phyloP scores from a whole-genome alignment of 106 monocot genomes.

The Dendrobium catenatum region DNA sequence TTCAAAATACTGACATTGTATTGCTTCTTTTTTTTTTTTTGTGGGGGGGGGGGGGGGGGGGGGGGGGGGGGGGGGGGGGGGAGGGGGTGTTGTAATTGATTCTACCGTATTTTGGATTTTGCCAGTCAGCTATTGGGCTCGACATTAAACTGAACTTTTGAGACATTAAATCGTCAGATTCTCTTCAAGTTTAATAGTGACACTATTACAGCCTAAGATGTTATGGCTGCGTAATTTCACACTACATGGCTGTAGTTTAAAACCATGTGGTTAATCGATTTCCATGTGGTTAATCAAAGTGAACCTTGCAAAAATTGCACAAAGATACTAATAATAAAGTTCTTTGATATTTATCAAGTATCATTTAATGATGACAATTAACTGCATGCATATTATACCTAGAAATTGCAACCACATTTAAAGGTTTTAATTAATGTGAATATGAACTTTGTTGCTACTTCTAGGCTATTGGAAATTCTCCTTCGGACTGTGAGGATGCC shows the following conservation, averaged over 20 bases:
- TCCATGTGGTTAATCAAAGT: neutral
- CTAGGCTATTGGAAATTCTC: slow-evolving; percentile 2
- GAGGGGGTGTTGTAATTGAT: neutral
- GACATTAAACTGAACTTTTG: neutral
- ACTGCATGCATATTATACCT: neutral
- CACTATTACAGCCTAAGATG: neutral
- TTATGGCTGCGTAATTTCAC: neutral
- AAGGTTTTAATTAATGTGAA: neutral
- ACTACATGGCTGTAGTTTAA: neutral
- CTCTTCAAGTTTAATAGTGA: neutral
- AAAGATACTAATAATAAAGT: neutral
- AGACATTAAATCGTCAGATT: neutral
- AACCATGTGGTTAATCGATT: neutral
- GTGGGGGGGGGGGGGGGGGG: neutral
- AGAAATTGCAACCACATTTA: neutral
- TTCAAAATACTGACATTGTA: too few species aligned
- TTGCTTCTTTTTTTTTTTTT: neutral
- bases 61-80: neutral
- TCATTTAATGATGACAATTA: neutral
- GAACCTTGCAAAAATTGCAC: neutral
- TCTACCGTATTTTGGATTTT: neutral
- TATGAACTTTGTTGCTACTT: neutral
- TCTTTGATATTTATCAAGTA: neutral
- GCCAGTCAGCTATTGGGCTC: neutral
- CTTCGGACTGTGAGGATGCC: neutral